phyloP scores from a whole-genome alignment of 2,329 filamentous ascomycete species.

The Fusarium algeriense region DNA sequence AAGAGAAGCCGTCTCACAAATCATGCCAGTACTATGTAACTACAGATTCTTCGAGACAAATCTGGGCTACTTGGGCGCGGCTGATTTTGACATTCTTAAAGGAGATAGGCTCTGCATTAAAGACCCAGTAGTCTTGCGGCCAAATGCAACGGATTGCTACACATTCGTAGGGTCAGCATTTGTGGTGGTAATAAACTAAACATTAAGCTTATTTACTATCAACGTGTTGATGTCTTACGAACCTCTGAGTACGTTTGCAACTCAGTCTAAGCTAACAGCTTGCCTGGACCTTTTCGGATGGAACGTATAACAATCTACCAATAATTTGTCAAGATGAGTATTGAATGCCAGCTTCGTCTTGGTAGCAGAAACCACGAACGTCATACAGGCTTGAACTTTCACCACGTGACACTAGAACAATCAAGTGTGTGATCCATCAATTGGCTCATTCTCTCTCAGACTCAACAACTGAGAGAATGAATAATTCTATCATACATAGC shows the following conservation, averaged over 20 bases:
- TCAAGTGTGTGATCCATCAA: slow-evolving; percentile 27
- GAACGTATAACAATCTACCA: not conserved
- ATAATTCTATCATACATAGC: slow-evolving; percentile 48
- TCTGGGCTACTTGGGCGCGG: slow-evolving; percentile 1
- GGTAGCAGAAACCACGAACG: not conserved
- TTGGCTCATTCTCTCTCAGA: slow-evolving; percentile 35
- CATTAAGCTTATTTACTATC: not conserved
- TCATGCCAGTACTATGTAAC: not conserved
- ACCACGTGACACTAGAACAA: not conserved
- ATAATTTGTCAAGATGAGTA: not conserved
- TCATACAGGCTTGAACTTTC: not conserved
- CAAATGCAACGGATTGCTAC: not conserved
- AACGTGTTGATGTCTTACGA: not conserved
- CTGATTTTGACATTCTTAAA: not conserved
- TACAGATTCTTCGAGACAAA: slow-evolving; percentile 8
- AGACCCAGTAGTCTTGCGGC: slow-evolving; percentile 8
- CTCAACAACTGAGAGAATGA: slow-evolving; percentile 21
- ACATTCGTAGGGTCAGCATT: not conserved
- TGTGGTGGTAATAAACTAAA: not conserved
- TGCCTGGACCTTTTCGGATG: not conserved
- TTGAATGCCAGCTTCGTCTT: not conserved
- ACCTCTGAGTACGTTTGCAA: not conserved
- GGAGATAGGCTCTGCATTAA: slow-evolving; percentile 1
- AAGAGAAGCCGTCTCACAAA: not conserved
- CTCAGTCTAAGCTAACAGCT: not conserved